Conservation (phyloP, 164 flowering plant species). For the Litsea cubeba region DNA sequence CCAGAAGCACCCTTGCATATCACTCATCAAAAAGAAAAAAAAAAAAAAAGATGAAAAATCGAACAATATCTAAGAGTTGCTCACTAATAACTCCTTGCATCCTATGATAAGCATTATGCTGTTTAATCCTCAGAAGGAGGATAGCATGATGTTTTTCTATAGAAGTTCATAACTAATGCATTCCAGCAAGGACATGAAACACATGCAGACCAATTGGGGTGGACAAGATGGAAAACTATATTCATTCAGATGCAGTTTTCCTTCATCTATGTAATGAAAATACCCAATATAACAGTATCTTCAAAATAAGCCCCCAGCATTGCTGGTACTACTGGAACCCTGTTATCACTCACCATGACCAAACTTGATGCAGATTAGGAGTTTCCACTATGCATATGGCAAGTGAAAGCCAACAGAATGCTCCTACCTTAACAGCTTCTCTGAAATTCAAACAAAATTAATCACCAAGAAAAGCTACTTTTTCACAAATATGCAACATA, state of each 20-base stretch:
- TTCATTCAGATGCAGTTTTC: not conserved
- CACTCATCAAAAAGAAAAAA: too few relatives aligned
- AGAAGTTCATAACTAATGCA: too few relatives aligned
- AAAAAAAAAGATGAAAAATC: too few relatives aligned
- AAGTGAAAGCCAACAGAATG: slow-evolving; percentile 93
- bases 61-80: too few relatives aligned
- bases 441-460: slow-evolving; percentile 23
- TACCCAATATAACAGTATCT: not conserved
- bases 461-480: not conserved
- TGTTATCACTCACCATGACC: slow-evolving; percentile 65
- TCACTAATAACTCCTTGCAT: too few relatives aligned
- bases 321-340: not conserved
- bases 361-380: slow-evolving; percentile 95
- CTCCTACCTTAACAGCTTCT: slow-evolving; percentile 70
- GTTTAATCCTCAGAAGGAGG: too few relatives aligned
- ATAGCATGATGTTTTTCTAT: too few relatives aligned
- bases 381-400: slow-evolving; percentile 95
- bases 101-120: too few relatives aligned
- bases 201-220: too few relatives aligned
- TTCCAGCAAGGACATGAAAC: too few relatives aligned
- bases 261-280: not conserved
- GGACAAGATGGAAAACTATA: too few relatives aligned
- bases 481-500: not conserved
- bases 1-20: too few relatives aligned
- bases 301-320: not conserved